These are phyloP conservation scores for Eucalyptus decipiens DNA, from an alignment of 345 rosid genomes.

Conservation along the genomic window DNA sequence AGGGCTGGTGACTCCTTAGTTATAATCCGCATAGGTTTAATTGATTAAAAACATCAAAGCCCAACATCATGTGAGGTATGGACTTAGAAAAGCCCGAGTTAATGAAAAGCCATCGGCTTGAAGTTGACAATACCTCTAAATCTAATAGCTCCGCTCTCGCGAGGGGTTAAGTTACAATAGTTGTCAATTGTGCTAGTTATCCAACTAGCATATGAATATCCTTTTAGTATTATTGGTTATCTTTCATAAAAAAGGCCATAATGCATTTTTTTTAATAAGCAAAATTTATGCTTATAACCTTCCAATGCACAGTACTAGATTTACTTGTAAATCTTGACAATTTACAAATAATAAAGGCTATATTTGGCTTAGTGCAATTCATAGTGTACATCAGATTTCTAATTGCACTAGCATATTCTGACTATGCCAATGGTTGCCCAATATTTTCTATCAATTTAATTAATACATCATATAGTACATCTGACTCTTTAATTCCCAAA, in stretches of 20 bases:
- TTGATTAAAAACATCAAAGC: too few species aligned
- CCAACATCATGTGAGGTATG: rapidly evolving
- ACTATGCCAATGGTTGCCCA: too few species aligned
- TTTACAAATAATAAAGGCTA: neutral
- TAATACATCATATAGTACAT: too few species aligned
- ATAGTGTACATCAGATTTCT: too few species aligned
- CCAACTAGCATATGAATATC: neutral
- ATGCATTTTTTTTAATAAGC: neutral
- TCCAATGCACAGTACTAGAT: neutral
- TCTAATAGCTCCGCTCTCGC: neutral
- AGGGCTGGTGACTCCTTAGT: too few species aligned
- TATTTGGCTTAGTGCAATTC: neutral
- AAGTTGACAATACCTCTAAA: neutral
- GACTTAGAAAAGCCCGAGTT: too few species aligned
- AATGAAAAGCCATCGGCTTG: too few species aligned
- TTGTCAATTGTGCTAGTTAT: too few species aligned
- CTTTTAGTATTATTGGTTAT: neutral
- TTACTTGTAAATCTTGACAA: neutral
- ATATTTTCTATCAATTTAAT: too few species aligned
- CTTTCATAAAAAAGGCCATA: neutral
- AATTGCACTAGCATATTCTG: too few species aligned
- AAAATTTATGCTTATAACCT: neutral
- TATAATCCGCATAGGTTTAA: rapidly evolving
- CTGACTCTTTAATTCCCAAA: too few species aligned
- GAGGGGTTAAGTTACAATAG: too few species aligned